These are phyloP conservation scores for Xylaria venustula DNA, from an alignment of 495 filamentous ascomycete species.

Conservation along the genomic window DNA sequence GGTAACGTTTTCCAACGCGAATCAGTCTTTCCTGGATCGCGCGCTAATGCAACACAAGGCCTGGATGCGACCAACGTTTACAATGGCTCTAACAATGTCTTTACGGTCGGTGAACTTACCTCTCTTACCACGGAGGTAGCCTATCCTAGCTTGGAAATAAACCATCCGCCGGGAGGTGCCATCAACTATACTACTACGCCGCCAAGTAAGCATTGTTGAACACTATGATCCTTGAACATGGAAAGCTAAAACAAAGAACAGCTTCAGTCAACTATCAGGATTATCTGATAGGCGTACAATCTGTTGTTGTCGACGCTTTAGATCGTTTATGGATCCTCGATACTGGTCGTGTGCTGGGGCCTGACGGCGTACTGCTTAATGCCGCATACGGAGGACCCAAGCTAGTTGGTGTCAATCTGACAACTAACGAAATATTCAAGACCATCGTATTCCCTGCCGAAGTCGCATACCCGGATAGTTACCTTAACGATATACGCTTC, in stretches of 20 bases:
- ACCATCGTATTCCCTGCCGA: conserved; percentile 36
- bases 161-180: conserved; percentile 30
- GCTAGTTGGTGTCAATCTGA: conserved; percentile 36
- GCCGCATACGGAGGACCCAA: conserved; percentile 42
- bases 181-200: conserved; percentile 20
- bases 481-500: conserved; percentile 44
- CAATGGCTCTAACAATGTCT: conserved; percentile 15
- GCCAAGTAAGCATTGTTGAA: neutral
- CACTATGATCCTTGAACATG: neutral
- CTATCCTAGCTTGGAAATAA: conserved; percentile 33
- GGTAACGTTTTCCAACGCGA: conserved; percentile 17
- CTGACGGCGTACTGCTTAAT: conserved; percentile 35
- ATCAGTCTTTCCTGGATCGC: neutral
- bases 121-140: conserved; percentile 36
- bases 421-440: conserved; percentile 32
- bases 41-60: neutral
- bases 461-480: conserved; percentile 39
- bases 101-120: conserved; percentile 28
- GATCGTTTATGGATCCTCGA: conserved; percentile 45
- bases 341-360: conserved; percentile 37
- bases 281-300: conserved; percentile 40
- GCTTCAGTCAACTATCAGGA: conserved; percentile 31
- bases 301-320: conserved; percentile 36
- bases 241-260: conserved; percentile 20
- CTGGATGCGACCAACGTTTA: conserved; percentile 23